Percentiles rank a stretch among this genome's conserved stretches.
Conservation (phyloP, 805 yeast genomes). For the Candida silvicultrix region DNA sequence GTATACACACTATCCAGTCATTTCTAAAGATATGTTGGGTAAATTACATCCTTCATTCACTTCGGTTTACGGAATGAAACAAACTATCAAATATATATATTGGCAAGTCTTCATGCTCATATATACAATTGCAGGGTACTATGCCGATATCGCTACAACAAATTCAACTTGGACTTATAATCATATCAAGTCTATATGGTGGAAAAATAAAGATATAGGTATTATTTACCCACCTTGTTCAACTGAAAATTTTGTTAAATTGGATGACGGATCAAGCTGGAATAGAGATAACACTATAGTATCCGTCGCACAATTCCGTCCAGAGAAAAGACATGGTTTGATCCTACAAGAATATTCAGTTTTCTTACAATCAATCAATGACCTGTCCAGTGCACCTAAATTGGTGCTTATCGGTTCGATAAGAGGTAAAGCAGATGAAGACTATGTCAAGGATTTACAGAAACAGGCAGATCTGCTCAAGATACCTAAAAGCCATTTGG, state of each 20-base stretch:
- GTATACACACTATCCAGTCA: slow-evolving; percentile 92
- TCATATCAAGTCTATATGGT: slow-evolving; percentile 69
- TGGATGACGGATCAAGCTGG: slow-evolving; percentile 11
- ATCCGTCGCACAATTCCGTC: slow-evolving; percentile 83
- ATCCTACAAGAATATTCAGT: slow-evolving; percentile 57
- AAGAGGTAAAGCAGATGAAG: slow-evolving; percentile 59
- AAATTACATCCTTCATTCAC: slow-evolving; percentile 36
- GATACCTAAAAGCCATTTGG: slow-evolving; percentile 34
- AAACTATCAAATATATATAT: slow-evolving; percentile 46
- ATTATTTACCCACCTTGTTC: slow-evolving; percentile 90
- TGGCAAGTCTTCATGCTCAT: slow-evolving; percentile 64
- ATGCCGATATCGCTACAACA: slow-evolving; percentile 58
- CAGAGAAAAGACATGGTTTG: slow-evolving; percentile 85
- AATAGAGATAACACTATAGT: slow-evolving; percentile 30
- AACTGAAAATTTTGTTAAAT: slow-evolving; percentile 41
- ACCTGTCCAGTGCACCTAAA: slow-evolving; percentile 34
- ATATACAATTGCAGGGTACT: slow-evolving; percentile 63
- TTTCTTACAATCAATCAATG: slow-evolving; percentile 31
- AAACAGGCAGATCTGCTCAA: slow-evolving; percentile 34
- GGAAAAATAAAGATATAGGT: slow-evolving; percentile 31
- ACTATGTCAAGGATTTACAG: slow-evolving; percentile 46
- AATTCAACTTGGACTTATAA: slow-evolving; percentile 91
- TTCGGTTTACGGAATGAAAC: slow-evolving; percentile 16
- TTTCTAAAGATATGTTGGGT: slow-evolving; percentile 80
- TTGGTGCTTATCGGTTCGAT: slow-evolving; percentile 81